phyloP scores from a whole-genome alignment of 2,329 filamentous ascomycete genomes.

The Alternaria hordeiaustralica region DNA sequence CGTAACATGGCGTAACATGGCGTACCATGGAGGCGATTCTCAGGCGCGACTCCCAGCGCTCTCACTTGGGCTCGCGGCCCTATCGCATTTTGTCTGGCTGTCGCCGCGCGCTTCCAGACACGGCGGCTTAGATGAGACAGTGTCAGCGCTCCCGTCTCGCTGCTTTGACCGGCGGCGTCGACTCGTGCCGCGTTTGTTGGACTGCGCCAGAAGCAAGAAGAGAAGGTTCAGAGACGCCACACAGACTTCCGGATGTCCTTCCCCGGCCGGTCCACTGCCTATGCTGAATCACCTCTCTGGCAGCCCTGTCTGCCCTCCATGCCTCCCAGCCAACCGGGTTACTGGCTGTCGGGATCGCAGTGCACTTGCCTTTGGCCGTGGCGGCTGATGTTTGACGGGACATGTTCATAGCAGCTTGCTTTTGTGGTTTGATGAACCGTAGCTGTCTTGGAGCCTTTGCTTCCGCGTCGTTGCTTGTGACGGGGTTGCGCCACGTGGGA shows the following conservation, averaged over 20 bases:
- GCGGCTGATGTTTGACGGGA: constrained; percentile 4
- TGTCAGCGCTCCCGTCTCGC: constrained; percentile 29
- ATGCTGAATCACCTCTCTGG: constrained; percentile 24
- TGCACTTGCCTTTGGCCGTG: constrained; percentile 1
- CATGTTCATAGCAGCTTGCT: constrained; percentile 17
- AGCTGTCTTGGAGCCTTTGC: not conserved
- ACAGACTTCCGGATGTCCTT: constrained; percentile 37
- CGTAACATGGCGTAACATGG: not conserved
- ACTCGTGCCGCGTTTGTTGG: constrained; percentile 29
- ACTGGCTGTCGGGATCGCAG: constrained; percentile 40
- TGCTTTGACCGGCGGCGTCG: constrained; percentile 14
- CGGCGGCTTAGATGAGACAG: constrained; percentile 38
- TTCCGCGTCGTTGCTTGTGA: constrained; percentile 4
- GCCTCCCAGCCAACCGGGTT: constrained; percentile 30
- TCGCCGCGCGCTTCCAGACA: constrained; percentile 3
- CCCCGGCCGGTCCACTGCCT: constrained; percentile 38
- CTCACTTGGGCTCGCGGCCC: not conserved
- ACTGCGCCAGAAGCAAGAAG: constrained; percentile 38
- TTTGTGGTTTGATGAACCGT: not conserved
- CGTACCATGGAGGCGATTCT: not conserved
- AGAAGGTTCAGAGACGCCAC: constrained; percentile 29
- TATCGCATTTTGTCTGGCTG: not conserved
- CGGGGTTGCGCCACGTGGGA: constrained; percentile 10
- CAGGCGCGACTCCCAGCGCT: not conserved
- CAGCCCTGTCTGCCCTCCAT: constrained; percentile 15